A percentile compares a stretch with the other conserved stretches of the same genome.
phyloP scores from a whole-genome alignment of 208 protist species.

The Acanthamoeba divionensis region DNA sequence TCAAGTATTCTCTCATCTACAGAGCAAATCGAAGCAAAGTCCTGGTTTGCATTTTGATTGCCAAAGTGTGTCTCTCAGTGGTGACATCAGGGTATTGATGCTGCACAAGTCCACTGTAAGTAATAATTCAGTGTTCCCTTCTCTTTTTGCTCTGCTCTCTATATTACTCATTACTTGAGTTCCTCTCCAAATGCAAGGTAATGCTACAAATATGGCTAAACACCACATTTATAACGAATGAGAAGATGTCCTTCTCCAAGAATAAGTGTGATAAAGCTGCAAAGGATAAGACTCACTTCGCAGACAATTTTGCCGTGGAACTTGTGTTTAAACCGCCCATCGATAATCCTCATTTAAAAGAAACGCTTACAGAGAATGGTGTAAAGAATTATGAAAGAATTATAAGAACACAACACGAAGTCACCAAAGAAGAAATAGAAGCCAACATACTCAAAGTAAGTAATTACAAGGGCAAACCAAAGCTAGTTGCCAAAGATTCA shows the following conservation, averaged over 20 bases:
- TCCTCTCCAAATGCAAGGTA: background rate
- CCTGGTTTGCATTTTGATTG: slow-evolving; percentile 28
- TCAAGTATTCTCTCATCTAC: too few species aligned
- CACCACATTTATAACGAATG: slow-evolving; percentile 28
- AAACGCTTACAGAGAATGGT: background rate
- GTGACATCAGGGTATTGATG: slow-evolving; percentile 12
- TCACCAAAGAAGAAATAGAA: too few species aligned
- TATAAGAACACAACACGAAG: too few species aligned
- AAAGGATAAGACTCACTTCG: slow-evolving; percentile 43
- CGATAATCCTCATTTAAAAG: slow-evolving; percentile 6
- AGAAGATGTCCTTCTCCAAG: background rate
- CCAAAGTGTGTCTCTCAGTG: background rate
- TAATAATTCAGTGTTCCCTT: too few species aligned
- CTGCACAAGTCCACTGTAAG: background rate
- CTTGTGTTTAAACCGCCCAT: background rate
- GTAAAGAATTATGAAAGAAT: too few species aligned
- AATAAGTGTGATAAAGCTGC: slow-evolving; percentile 8
- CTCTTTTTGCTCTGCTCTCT: background rate
- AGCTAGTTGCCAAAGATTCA: background rate
- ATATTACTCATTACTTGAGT: background rate
- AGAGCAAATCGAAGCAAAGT: background rate
- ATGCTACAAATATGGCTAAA: slow-evolving; percentile 42
- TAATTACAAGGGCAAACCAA: too few species aligned
- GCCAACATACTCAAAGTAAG: too few species aligned
- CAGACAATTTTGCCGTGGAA: background rate